Evolutionary conservation across 345 rosid genomes (phyloP), one percentile per base, ranked within the genome.

Genomic region (Eucalyptus viminalis): DNA sequence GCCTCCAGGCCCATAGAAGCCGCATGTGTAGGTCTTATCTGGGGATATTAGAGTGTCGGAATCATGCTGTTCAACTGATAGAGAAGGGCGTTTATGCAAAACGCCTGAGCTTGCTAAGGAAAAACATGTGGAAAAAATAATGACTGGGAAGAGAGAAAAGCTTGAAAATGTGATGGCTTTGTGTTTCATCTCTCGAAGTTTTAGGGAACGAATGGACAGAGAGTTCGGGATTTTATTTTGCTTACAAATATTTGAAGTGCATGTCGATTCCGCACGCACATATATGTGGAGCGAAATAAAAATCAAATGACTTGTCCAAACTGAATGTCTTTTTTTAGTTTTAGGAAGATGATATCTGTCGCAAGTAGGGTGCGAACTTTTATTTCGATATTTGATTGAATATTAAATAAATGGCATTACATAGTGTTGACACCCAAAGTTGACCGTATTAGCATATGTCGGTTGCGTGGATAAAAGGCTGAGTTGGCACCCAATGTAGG

Each of bases 21-120:
- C 95, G 90, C 94, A 92, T 17, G 91, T 60, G 87, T 89, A 93
- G 17, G 94, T 91, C 67, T 65, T 87, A 34, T 92, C 88, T 16
- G 89, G 89, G 44, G 93, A 93, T 25, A 49, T 60, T 19, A 93
- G 87, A 27, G 89, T 53, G 90, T 90, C 90, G 12, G 86, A 54
- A 50, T 87, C 85, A 40, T 49, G 86, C 11, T 92, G 72, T 65
- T 91, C 91, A 27, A 90, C 90, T 1, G 94, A 92, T 8, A 93
- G 80, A 60, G 91, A 88, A 62, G 92, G 85, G 85, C 91, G 93
- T 86, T 67, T 40, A 3, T 3, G 54, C 58, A 93, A 88, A n/a
- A 86, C 65, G n/a, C 60, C 37, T 69, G 92, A 90, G 65, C 60
- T 62, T 40, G 89, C 58, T 21, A 47, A 40, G 47, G 24, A 56